Conservation (phyloP, 176 grass and related monocot genomes). For the Juncus effusus region DNA sequence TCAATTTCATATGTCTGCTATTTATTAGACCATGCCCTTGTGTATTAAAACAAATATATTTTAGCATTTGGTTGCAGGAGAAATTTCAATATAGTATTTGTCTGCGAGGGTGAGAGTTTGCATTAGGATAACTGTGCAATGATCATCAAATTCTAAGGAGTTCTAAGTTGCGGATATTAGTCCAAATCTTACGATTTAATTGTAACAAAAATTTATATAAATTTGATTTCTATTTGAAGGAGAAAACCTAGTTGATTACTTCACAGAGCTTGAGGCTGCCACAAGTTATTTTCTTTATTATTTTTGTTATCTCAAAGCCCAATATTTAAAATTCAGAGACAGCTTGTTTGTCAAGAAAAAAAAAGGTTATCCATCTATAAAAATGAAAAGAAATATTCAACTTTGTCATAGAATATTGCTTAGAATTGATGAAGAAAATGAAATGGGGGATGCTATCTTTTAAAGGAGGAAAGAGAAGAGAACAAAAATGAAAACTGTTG, state of each 20-base stretch:
- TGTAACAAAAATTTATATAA: not conserved
- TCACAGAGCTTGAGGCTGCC: not conserved
- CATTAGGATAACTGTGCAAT: conserved; percentile 46
- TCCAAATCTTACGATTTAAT: not conserved
- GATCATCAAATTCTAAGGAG: conserved; percentile 22
- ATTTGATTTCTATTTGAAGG: not conserved
- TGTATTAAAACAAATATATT: too few relatives aligned
- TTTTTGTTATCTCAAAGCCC: not conserved
- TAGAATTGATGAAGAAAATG: too few relatives aligned
- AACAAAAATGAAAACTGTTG: too few relatives aligned
- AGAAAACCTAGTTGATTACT: not conserved
- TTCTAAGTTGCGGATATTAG: not conserved
- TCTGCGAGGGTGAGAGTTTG: conserved; percentile 44
- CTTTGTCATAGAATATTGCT: too few relatives aligned
- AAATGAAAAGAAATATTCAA: too few relatives aligned
- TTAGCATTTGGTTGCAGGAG: conserved; percentile 30
- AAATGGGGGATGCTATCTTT: too few relatives aligned
- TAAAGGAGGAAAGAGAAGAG: too few relatives aligned
- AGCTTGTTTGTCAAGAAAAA: too few relatives aligned
- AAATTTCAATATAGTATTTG: conserved; percentile 45
- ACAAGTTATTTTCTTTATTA: not conserved
- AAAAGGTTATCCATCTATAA: too few relatives aligned
- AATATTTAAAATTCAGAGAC: not conserved
- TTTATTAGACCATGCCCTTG: too few relatives aligned
- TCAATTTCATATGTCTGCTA: too few relatives aligned